phyloP scores from a whole-genome alignment of 2,329 filamentous ascomycete genomes.

The Calonectria pteridis region DNA sequence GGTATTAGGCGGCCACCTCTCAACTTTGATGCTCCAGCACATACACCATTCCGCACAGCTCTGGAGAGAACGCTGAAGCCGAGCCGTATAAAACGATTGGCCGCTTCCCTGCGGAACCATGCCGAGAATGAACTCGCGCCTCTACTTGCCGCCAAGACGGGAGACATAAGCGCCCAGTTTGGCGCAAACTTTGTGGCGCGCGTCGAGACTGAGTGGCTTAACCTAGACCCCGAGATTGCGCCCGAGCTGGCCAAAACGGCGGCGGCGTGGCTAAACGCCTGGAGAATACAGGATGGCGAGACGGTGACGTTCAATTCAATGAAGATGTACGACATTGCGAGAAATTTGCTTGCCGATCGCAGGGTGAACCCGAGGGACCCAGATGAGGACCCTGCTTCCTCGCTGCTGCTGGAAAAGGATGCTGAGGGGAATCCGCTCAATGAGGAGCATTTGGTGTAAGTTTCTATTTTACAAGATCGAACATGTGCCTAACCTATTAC shows the following conservation, averaged over 20 bases:
- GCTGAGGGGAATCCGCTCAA: background rate
- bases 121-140: background rate
- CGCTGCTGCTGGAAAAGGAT: background rate
- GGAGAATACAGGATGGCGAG: background rate
- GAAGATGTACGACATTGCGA: slow-evolving; percentile 2
- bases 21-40: background rate
- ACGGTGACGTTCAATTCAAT: slow-evolving; percentile 1
- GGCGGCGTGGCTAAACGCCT: background rate
- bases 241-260: background rate
- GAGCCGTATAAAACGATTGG: slow-evolving; percentile 4
- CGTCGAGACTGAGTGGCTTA: background rate
- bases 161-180: slow-evolving; percentile 4
- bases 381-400: background rate
- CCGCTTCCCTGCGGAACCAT: background rate
- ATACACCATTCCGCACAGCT: background rate
- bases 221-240: background rate
- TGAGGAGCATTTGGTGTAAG: background rate
- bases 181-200: slow-evolving; percentile 6
- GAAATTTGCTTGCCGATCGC: background rate
- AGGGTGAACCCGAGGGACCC: background rate
- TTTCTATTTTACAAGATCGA: background rate
- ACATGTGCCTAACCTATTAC: background rate
- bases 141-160: background rate
- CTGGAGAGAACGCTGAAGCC: slow-evolving; percentile 4
- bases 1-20: background rate